These are phyloP conservation scores for Ilyonectria destructans DNA, from an alignment of 2,329 filamentous ascomycete species.

Conservation along the genomic window DNA sequence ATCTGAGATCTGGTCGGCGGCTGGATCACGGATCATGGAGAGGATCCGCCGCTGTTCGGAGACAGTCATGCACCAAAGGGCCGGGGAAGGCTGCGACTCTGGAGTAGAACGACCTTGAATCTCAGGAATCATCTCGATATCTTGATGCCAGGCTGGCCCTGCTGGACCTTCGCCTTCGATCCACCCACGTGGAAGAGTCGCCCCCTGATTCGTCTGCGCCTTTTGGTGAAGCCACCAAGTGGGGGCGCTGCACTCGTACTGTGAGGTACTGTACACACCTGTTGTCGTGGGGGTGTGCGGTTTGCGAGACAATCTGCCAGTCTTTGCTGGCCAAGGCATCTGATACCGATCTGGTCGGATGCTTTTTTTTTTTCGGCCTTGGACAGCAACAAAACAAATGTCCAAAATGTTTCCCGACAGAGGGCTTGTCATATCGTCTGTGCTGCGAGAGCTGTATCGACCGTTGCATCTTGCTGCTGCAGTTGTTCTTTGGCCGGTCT, in stretches of 20 bases:
- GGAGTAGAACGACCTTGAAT: constrained; percentile 23
- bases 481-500: not conserved
- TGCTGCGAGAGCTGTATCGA: not conserved
- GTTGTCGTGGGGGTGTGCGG: constrained; percentile 28
- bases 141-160: constrained; percentile 30
- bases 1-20: constrained; percentile 36
- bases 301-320: constrained; percentile 29
- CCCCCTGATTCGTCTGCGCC: constrained; percentile 41
- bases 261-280: constrained; percentile 39
- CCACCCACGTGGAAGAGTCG: constrained; percentile 42
- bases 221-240: constrained; percentile 39
- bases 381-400: constrained; percentile 31
- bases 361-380: constrained; percentile 31
- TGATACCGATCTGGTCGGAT: constrained; percentile 38
- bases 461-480: not conserved
- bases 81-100: constrained; percentile 29
- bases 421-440: constrained; percentile 2
- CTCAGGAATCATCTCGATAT: constrained; percentile 31
- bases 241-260: constrained; percentile 31
- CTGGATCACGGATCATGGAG: constrained; percentile 28
- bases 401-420: not conserved
- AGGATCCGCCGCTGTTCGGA: constrained; percentile 27
- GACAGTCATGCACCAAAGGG: constrained; percentile 16
- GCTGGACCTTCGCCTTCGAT: constrained; percentile 30
- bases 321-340: constrained; percentile 30